phyloP scores from a whole-genome alignment of 805 yeast genomes.

The Yarrowia sp. region DNA sequence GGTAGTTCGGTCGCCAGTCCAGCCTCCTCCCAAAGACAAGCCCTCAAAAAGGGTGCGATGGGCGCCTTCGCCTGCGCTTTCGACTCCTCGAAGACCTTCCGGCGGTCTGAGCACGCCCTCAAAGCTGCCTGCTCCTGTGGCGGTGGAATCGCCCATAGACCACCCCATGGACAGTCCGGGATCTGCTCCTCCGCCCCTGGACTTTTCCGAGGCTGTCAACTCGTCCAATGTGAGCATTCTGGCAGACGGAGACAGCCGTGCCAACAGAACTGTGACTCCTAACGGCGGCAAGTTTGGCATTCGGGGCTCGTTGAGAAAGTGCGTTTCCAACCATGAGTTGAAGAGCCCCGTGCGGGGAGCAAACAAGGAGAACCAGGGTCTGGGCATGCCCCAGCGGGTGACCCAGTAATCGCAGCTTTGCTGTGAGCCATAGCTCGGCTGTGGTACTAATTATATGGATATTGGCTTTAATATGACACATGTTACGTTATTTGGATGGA shows the following conservation, averaged over 20 bases:
- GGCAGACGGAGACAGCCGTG: background rate
- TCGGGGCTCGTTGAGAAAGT: slow-evolving; percentile 10
- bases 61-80: slow-evolving; percentile 16
- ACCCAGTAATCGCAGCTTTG: background rate
- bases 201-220: background rate
- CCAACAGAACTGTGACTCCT: background rate
- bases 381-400: slow-evolving; percentile 12
- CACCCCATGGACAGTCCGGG: slow-evolving; percentile 15
- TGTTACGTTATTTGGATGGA: too few species aligned
- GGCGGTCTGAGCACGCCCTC: background rate
- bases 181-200: slow-evolving; percentile 6
- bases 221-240: background rate
- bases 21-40: slow-evolving; percentile 6
- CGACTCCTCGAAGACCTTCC: background rate
- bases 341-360: slow-evolving; percentile 10
- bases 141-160: background rate
- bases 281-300: slow-evolving; percentile 4
- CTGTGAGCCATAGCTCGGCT: too few species aligned
- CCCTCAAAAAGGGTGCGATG: slow-evolving; percentile 15
- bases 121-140: background rate
- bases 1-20: background rate
- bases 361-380: slow-evolving; percentile 9
- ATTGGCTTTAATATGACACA: background rate
- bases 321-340: slow-evolving; percentile 15
- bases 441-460: background rate